Evolutionary conservation across 257 asterid species (phyloP).

Genomic region (Ajuga chamaepitys): DNA sequence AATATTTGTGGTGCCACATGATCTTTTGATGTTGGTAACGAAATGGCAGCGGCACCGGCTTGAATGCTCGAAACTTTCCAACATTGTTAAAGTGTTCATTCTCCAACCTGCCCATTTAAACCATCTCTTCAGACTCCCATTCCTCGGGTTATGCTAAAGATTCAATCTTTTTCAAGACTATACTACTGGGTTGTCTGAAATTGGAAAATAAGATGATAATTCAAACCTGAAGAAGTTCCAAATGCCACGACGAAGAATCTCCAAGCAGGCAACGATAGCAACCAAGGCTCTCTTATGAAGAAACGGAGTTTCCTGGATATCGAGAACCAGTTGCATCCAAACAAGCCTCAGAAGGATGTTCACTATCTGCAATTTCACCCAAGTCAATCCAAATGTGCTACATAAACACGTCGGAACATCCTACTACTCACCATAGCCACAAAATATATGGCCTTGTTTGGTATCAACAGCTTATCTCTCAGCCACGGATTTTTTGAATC

Average conservation of each 20-base stretch:
- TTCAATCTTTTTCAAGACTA: too few species aligned
- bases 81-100: slow-evolving; percentile 82
- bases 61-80: slow-evolving; percentile 65
- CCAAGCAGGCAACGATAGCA: slow-evolving; percentile 65
- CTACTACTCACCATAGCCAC: slow-evolving; percentile 55
- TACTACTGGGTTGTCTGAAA: too few species aligned
- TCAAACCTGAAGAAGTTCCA: slow-evolving; percentile 94
- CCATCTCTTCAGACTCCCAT: background rate
- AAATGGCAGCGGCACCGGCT: slow-evolving; percentile 73
- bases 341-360: slow-evolving; percentile 67
- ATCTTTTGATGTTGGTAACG: slow-evolving; percentile 55
- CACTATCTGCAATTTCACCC: slow-evolving; percentile 37
- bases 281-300: slow-evolving; percentile 47
- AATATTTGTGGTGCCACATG: slow-evolving; percentile 1
- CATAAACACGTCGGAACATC: background rate
- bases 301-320: slow-evolving; percentile 29
- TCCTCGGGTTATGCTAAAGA: too few species aligned
- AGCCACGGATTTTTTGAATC: slow-evolving; percentile 63
- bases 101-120: slow-evolving; percentile 47
- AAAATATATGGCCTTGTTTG: slow-evolving; percentile 56
- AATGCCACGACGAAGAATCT: slow-evolving; percentile 76
- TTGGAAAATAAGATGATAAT: background rate
- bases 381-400: background rate
- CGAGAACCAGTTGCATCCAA: slow-evolving; percentile 88
- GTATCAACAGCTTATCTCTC: slow-evolving; percentile 69